These are phyloP conservation scores for Platanthera zijinensis DNA, from an alignment of 106 monocot genomes.

Conservation along the genomic window DNA sequence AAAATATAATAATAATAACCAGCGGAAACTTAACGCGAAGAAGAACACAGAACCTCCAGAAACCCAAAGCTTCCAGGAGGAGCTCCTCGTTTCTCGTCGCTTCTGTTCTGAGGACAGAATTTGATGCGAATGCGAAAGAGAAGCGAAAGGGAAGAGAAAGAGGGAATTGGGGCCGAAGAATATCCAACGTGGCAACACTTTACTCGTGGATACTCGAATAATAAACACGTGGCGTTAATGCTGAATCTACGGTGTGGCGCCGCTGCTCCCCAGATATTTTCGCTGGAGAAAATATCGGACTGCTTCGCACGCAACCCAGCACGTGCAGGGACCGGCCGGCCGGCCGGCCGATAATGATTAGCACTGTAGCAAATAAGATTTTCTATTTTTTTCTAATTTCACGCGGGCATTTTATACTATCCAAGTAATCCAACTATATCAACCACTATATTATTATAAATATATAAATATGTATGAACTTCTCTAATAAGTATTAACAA, in stretches of 20 bases:
- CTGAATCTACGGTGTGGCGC: neutral
- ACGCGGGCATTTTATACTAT: too few relatives aligned
- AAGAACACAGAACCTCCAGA: conserved; percentile 7
- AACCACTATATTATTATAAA: too few relatives aligned
- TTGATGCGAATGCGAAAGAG: neutral
- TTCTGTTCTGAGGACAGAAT: neutral
- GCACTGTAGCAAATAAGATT: too few relatives aligned
- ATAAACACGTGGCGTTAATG: neutral
- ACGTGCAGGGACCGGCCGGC: too few relatives aligned
- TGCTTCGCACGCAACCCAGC: neutral
- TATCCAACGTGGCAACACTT: conserved; percentile 4
- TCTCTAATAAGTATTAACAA: too few relatives aligned
- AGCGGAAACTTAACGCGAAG: neutral
- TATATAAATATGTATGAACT: too few relatives aligned
- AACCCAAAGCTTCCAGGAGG: neutral
- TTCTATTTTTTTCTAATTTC: too few relatives aligned
- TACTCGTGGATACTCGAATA: neutral
- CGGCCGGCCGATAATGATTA: too few relatives aligned
- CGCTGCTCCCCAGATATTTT: neutral
- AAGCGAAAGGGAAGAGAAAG: neutral
- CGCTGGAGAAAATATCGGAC: neutral
- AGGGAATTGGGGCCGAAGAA: neutral
- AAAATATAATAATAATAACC: neutral
- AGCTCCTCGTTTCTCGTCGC: neutral
- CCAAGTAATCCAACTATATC: too few relatives aligned